Evolutionary conservation across 176 grass and related monocot genomes (phyloP).

Genomic region (Chrysopogon serrulatus): DNA sequence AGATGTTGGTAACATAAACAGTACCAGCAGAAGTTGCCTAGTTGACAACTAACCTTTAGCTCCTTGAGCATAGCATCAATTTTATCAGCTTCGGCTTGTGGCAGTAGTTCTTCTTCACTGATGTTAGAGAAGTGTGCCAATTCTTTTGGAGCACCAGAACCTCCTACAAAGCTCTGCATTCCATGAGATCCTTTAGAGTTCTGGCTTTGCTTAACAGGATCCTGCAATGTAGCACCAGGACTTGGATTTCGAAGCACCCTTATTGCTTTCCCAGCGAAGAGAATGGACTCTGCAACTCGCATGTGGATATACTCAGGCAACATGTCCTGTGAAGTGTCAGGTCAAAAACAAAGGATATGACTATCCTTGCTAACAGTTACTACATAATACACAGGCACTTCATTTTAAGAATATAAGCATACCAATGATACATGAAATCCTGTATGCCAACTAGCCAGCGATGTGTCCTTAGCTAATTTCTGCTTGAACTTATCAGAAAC

Average conservation of each 20-base stretch:
- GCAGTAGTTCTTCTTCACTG: constrained; percentile 79
- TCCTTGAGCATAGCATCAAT: constrained; percentile 91
- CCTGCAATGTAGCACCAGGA: constrained; percentile 64
- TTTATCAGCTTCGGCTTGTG: constrained; percentile 88
- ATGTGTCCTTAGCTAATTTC: constrained; percentile 66
- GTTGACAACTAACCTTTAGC: constrained; percentile 58
- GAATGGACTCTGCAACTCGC: constrained; percentile 93
- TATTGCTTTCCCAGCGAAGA: constrained; percentile 96
- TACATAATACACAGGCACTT: constrained; percentile 3
- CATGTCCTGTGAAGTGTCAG: constrained; percentile 70
- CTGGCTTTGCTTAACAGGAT: constrained; percentile 45
- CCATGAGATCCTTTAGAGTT: constrained; percentile 48
- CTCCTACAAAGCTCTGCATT: constrained; percentile 57
- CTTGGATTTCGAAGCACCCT: constrained; percentile 87
- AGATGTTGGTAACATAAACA: constrained; percentile 7
- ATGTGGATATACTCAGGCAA: constrained; percentile 95
- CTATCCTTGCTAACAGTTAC: constrained; percentile 1
- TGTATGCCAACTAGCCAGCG: constrained; percentile 78
- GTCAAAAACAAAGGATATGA: constrained; percentile 31
- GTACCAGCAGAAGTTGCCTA: background rate
- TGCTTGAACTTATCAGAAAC: constrained; percentile 53
- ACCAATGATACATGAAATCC: constrained; percentile 99
- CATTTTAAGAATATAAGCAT: constrained; percentile 32
- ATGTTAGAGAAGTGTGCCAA: constrained; percentile 44
- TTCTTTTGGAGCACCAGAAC: constrained; percentile 40